Percentiles rank a stretch among this genome's conserved stretches.
These are phyloP conservation scores for Piromyces finnis DNA, from an alignment of 192 early-diverging fungal genomes.

Conservation along the genomic window DNA sequence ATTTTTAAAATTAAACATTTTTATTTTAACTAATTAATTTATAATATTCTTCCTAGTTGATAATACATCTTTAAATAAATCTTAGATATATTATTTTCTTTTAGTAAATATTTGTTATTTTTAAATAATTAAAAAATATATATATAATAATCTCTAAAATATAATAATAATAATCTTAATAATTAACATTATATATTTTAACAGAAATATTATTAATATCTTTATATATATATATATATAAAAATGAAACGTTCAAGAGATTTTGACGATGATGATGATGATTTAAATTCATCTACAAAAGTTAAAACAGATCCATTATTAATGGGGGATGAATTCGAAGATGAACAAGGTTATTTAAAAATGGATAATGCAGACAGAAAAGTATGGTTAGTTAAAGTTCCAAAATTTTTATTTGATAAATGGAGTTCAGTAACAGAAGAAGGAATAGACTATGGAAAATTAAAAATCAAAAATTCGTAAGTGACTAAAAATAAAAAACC, in stretches of 20 bases:
- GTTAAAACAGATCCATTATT: background rate
- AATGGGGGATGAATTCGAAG: slow-evolving; percentile 13
- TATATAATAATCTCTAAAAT: no score
- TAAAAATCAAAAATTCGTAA: slow-evolving; percentile 48
- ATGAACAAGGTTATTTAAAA: slow-evolving; percentile 53
- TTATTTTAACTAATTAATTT: no score
- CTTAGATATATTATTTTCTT: no score
- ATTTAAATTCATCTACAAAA: background rate
- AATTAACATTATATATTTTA: no score
- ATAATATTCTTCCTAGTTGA: no score
- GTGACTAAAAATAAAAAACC: background rate
- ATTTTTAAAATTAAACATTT: no score
- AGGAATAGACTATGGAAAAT: slow-evolving; percentile 53
- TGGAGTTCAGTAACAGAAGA: slow-evolving; percentile 53
- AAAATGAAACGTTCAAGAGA: background rate
- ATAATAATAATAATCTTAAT: no score
- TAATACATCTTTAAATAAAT: no score
- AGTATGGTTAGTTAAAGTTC: slow-evolving; percentile 90
- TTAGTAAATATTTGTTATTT: no score
- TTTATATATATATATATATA: no score
- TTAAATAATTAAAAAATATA: no score
- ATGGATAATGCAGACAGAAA: slow-evolving; percentile 45
- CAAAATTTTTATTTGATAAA: slow-evolving; percentile 68
- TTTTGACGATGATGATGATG: background rate
- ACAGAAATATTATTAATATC: no score